Percentiles rank a stretch among this genome's conserved stretches.
These are phyloP conservation scores for Zychaea mexicana DNA, from an alignment of 371 early-diverging fungal species.

Conservation along the genomic window DNA sequence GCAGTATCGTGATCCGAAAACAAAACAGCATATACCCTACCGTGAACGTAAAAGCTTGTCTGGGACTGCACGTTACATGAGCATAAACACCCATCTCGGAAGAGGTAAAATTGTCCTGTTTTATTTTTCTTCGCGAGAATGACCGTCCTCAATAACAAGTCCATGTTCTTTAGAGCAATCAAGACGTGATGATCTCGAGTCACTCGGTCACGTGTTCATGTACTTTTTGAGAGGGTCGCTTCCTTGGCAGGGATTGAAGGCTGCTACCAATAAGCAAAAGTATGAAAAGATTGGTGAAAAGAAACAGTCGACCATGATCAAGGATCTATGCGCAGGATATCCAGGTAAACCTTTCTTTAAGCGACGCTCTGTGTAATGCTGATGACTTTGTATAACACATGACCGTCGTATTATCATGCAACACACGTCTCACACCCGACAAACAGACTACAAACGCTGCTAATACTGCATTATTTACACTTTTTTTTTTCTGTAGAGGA, in stretches of 20 bases:
- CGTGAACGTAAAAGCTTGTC: slow-evolving; percentile 87
- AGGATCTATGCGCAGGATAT: slow-evolving; percentile 92
- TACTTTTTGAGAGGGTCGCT: slow-evolving; percentile 98
- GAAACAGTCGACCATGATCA: slow-evolving; percentile 92
- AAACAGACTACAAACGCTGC: too few relatives aligned
- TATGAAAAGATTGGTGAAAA: slow-evolving; percentile 98
- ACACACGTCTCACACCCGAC: too few relatives aligned
- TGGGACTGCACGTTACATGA: slow-evolving; percentile 97
- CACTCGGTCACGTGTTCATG: slow-evolving; percentile 98
- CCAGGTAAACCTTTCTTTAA: slow-evolving; percentile 56
- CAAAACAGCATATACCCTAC: slow-evolving; percentile 90
- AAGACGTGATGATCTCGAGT: slow-evolving; percentile 98
- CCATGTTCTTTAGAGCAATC: slow-evolving; percentile 77
- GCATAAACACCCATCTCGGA: slow-evolving; percentile 94
- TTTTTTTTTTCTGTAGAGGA: slow-evolving; percentile 58
- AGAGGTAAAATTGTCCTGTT: slow-evolving; percentile 36
- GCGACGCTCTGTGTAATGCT: not conserved
- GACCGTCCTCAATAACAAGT: not conserved
- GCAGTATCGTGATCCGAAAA: slow-evolving; percentile 87
- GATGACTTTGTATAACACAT: not conserved
- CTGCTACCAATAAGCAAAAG: slow-evolving; percentile 98
- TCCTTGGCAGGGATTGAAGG: slow-evolving; percentile 99
- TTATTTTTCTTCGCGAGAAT: slow-evolving; percentile 10
- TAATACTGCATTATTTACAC: not conserved
- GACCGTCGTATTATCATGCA: too few relatives aligned